These are phyloP conservation scores for Pichia kudriavzevii DNA, from an alignment of 1,139 yeast species.

Conservation along the genomic window DNA sequence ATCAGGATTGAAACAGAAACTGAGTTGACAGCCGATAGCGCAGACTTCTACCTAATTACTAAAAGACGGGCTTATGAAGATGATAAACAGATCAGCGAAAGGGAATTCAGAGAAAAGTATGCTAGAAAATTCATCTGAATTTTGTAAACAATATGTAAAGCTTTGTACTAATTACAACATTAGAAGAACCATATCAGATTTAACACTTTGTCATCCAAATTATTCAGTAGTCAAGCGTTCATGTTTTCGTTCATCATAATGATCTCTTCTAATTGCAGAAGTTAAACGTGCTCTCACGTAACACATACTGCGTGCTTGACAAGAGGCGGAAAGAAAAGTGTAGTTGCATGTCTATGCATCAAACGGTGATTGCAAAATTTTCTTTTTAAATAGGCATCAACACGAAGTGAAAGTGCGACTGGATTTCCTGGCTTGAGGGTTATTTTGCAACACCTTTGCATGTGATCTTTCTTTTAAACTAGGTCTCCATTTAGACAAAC, in stretches of 20 bases:
- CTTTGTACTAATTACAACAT: not conserved
- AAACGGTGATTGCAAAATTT: no score
- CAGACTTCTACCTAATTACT: constrained; percentile 16
- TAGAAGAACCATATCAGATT: constrained; percentile 8
- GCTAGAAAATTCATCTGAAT: constrained; percentile 11
- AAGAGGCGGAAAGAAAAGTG: no score
- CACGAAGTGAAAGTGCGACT: no score
- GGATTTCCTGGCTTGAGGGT: no score
- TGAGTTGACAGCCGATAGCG: constrained; percentile 25
- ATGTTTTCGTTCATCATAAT: constrained; percentile 12
- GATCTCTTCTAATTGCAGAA: no score
- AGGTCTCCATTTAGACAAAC: no score
- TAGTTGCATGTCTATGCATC: no score
- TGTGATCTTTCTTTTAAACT: no score
- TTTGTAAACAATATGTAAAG: not conserved
- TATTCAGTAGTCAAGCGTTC: constrained; percentile 16
- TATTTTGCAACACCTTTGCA: no score
- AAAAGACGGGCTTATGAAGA: constrained; percentile 27
- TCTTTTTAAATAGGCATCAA: no score
- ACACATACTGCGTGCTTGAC: no score
- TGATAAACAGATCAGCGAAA: constrained; percentile 21
- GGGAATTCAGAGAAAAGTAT: constrained; percentile 21
- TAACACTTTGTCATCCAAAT: constrained; percentile 15
- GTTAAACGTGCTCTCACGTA: no score
- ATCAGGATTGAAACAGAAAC: constrained; percentile 29